Evolutionary conservation across 768 basidiomycete genomes (phyloP), one percentile per base, ranked within the genome.

Genomic region (Piloderma croceum): DNA sequence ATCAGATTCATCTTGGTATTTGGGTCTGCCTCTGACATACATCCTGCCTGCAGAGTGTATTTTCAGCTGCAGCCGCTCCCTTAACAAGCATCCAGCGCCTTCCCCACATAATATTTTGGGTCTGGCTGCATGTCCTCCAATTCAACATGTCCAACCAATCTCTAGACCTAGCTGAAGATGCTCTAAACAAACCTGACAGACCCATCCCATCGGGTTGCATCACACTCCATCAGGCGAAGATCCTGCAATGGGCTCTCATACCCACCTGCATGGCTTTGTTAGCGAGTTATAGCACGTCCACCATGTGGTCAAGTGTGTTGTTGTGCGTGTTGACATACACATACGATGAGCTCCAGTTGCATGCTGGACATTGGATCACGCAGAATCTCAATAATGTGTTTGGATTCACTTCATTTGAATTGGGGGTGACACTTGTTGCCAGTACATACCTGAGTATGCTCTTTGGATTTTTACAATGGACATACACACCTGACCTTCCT

Each of bases 271-370:
- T 68, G 10, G 46, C 52, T n/a, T 51, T 56, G 19, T 71, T 69
- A 2, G 45, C 50, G 9, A 41, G 48, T 6, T 67, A 61, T 39
- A 61, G 69, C 21, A 39, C 23, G 9, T 47, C 58, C 9, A 46
- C 64, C 24, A 47, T 64, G 11, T 52, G 51, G 21, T 47, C 63
- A 10, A 71, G 69, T 34, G 46, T 61, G 7, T 49, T 56, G 23
- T 59, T 68, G 41, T 52, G 61, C 23, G 37, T 60, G 15, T 50
- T 62, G 25, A 59, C 64, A 0, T 42, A 53, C 9, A 51, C 61
- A 44, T 71, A 71, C 47, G 65, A 71, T 33, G 69, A 73, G 33
- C 42, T 62, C 3, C 48, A 54, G 18, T 60, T 59, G 0, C 60
- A 69, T 47, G 44, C 45, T 15, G 58, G 55, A 13, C 61, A 66